phyloP scores from a whole-genome alignment of 1,139 yeast genomes.

The Hyphopichia fennica region DNA sequence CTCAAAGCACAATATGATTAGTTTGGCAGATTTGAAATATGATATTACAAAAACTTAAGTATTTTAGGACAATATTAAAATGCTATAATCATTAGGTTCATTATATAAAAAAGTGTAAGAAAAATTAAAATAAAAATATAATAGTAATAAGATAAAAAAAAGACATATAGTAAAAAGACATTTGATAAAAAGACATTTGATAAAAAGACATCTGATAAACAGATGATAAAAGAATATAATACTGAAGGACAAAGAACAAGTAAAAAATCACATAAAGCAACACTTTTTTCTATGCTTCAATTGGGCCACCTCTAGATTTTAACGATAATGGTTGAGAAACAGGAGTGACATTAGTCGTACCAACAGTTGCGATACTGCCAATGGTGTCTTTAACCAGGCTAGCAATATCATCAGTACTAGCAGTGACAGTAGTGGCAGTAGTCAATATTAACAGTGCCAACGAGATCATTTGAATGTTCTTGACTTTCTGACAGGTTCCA shows the following conservation, averaged over 20 bases:
- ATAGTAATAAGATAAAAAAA: background rate
- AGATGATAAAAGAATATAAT: too few species aligned
- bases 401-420: too few species aligned
- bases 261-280: background rate
- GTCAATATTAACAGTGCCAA: background rate
- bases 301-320: background rate
- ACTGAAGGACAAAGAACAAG: background rate
- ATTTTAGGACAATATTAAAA: too few species aligned
- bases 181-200: background rate
- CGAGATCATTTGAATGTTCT: background rate
- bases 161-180: background rate
- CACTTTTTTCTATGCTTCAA: background rate
- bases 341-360: background rate
- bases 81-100: background rate
- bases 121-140: background rate
- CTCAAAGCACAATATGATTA: too few species aligned
- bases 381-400: too few species aligned
- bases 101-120: background rate
- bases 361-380: background rate
- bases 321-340: background rate
- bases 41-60: too few species aligned
- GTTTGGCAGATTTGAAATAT: too few species aligned
- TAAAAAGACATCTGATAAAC: too few species aligned
- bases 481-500: background rate
- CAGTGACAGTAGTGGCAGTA: background rate